Percentiles rank a stretch among this genome's conserved stretches.
phyloP scores from a whole-genome alignment of 148 eudicot genomes.

The Talinum fruticosum region DNA sequence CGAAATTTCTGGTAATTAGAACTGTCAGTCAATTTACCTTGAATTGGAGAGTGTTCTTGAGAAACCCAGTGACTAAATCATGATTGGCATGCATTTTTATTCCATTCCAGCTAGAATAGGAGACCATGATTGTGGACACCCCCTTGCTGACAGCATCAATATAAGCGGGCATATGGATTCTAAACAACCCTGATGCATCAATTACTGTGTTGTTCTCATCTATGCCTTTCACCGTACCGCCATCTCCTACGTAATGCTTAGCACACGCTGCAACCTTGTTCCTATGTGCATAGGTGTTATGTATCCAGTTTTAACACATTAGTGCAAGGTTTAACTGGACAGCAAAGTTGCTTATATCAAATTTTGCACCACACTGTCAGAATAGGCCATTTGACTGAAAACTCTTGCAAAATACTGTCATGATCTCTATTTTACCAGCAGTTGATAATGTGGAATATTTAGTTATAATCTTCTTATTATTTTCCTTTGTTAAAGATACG shows the following conservation, averaged over 20 bases:
- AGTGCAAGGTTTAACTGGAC: neutral
- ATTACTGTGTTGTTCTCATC: slow-evolving; percentile 31
- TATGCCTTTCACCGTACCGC: slow-evolving; percentile 29
- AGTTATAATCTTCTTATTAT: no score
- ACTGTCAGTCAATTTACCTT: slow-evolving; percentile 14
- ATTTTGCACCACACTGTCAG: no score
- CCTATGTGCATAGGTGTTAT: slow-evolving; percentile 14
- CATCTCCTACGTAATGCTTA: slow-evolving; percentile 37
- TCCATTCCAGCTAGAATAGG: slow-evolving; percentile 36
- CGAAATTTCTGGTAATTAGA: neutral
- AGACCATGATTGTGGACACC: slow-evolving; percentile 33
- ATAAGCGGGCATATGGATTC: slow-evolving; percentile 40
- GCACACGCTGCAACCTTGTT: slow-evolving; percentile 38
- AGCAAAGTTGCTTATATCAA: neutral
- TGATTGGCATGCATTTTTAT: slow-evolving; percentile 35
- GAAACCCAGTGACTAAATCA: slow-evolving; percentile 25
- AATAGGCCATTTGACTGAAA: no score
- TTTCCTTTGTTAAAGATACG: no score
- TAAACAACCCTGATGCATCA: slow-evolving; percentile 24
- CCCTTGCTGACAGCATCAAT: slow-evolving; percentile 33
- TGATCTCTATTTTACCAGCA: no score
- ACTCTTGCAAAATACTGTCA: no score
- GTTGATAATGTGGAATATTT: no score
- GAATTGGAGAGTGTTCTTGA: slow-evolving; percentile 37
- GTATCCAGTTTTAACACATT: neutral